A percentile compares a stretch with the other conserved stretches of the same genome.
These are phyloP conservation scores for Chimonanthus salicifolius DNA, from an alignment of 164 flowering plant genomes.

Conservation along the genomic window DNA sequence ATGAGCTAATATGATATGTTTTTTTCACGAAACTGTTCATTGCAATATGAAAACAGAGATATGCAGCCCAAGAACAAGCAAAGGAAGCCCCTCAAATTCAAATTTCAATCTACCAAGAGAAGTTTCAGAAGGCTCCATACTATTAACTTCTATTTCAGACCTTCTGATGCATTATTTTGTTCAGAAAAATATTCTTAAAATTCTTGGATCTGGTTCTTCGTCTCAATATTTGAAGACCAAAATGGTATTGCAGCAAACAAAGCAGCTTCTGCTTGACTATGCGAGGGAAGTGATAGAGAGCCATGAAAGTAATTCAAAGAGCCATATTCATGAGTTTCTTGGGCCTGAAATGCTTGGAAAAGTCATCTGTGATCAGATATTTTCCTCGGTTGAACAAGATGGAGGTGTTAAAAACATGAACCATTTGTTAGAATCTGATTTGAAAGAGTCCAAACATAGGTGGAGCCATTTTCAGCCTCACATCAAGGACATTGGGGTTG, in stretches of 20 bases:
- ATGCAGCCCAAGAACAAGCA: slow-evolving; percentile 6
- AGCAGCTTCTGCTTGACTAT: slow-evolving; percentile 36
- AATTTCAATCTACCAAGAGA: slow-evolving; percentile 7
- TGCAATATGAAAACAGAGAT: slow-evolving; percentile 15
- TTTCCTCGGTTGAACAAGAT: slow-evolving; percentile 3
- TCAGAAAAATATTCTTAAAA: slow-evolving; percentile 18
- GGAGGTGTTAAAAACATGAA: slow-evolving; percentile 4
- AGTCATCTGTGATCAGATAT: slow-evolving; percentile 10
- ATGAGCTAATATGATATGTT: too few species aligned
- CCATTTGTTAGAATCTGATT: slow-evolving; percentile 6
- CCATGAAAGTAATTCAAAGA: neutral
- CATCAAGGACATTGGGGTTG: slow-evolving; percentile 6
- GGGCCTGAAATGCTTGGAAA: slow-evolving; percentile 5
- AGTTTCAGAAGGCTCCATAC: slow-evolving; percentile 26
- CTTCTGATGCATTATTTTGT: slow-evolving; percentile 13
- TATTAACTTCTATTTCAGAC: slow-evolving; percentile 37
- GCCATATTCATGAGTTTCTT: neutral
- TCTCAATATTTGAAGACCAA: slow-evolving; percentile 22
- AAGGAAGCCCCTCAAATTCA: slow-evolving; percentile 13
- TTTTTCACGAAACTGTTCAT: neutral
- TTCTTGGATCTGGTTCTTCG: slow-evolving; percentile 13
- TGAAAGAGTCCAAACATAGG: neutral
- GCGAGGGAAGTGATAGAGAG: slow-evolving; percentile 12
- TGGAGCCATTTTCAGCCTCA: slow-evolving; percentile 11
- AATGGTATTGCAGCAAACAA: slow-evolving; percentile 22